Base-by-base conservation (phyloP, 169 alveolate species). In the Plasmodium coatneyi region DNA sequence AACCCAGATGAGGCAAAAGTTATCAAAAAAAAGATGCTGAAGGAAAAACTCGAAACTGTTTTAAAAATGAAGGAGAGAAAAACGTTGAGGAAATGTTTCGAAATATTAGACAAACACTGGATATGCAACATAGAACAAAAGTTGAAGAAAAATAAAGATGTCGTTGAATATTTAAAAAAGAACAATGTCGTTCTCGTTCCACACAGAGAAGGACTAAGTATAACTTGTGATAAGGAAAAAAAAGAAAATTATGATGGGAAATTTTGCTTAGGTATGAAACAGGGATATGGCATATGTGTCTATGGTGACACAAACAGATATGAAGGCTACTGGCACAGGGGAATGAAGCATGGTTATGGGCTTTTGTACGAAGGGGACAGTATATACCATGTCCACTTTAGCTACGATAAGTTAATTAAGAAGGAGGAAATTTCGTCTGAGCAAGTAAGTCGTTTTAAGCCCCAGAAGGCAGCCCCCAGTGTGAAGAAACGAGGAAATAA, bases 341-440 rank as follows among this genome's bases (percentile, higher is more conserved):
- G 93, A 79, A 87, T 87, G 93, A 87, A 87, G 81, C 93, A 87
- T 72, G 93, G 93, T 41, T 52, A 78, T 87, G 93, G 90, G 5
- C 80, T 87, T 78, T 80, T 87, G 70, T 87, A 87, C 71, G 93
- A 87, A 87, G 93, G 93, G 34, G 82, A 87, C 71, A 39, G 81
- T 79, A 60, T 79, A 87, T 87, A 78, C 34, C 71, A 79, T 87
- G 90, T 36, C 72, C 89, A 87, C 72, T 87, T 87, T 87, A 87
- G 81, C 81, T 78, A 87, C 71, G 93, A 78, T 56, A 87, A 87
- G 49, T 87, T 87, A 87, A 87, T 87, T 87, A 2, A 79, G 49
- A 87, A 87, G 71, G 83, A 87, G 14, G 43, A 79, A 79, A 87
- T 87, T 56, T 79, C 71, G 32, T 90, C 66, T 56, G 82, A 87